phyloP scores from a whole-genome alignment of 1,139 yeast genomes.

The Magnusiomyces ingens region DNA sequence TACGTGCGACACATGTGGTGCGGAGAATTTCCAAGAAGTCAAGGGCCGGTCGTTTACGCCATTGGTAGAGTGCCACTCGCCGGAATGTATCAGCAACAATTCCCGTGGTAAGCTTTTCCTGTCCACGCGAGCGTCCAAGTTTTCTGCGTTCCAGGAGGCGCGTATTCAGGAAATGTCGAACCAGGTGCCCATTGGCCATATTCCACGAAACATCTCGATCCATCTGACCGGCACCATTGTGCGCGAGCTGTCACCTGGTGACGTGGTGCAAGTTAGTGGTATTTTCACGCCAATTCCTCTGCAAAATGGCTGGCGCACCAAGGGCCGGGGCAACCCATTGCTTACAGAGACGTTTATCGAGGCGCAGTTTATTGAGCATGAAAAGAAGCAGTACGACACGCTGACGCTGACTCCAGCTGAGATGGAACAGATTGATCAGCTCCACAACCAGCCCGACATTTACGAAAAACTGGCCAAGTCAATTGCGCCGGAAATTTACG shows the following conservation, averaged over 20 bases:
- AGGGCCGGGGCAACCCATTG: conserved; percentile 66
- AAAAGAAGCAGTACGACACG: conserved; percentile 78
- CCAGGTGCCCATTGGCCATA: conserved; percentile 97
- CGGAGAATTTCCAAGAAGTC: conserved; percentile 93
- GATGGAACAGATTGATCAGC: conserved; percentile 46
- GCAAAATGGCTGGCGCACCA: conserved; percentile 89
- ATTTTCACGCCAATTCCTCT: conserved; percentile 91
- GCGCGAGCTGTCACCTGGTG: conserved; percentile 87
- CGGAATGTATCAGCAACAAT: conserved; percentile 69
- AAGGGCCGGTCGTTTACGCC: conserved; percentile 81
- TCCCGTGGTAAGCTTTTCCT: conserved; percentile 85
- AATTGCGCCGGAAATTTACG: conserved; percentile 96
- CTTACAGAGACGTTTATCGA: conserved; percentile 91
- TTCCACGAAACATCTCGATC: conserved; percentile 78
- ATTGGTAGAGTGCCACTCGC: conserved; percentile 74
- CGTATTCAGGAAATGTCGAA: conserved; percentile 90
- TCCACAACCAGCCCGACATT: conserved; percentile 57
- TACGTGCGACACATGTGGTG: conserved; percentile 96
- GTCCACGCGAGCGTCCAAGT: conserved; percentile 94
- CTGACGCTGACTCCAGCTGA: conserved; percentile 53
- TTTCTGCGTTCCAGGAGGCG: conserved; percentile 91
- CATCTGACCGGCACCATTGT: conserved; percentile 90
- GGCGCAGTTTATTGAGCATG: conserved; percentile 79
- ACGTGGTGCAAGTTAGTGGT: conserved; percentile 87
- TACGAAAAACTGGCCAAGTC: conserved; percentile 79